These are phyloP conservation scores for Chlorokybus atmophyticus DNA, from an alignment of 139 green algal genomes.

Conservation along the genomic window DNA sequence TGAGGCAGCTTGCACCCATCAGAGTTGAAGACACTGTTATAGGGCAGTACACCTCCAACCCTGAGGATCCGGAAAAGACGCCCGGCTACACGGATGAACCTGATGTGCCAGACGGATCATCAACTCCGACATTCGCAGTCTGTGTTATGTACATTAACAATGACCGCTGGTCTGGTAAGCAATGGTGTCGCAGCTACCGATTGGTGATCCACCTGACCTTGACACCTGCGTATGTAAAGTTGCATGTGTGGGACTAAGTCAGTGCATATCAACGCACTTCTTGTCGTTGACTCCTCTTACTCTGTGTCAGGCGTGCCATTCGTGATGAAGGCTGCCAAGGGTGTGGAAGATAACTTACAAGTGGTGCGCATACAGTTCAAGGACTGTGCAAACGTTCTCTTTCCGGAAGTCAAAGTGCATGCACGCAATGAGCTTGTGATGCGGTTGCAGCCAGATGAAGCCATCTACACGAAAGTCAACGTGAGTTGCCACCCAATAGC, in stretches of 20 bases:
- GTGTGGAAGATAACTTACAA: conserved; percentile 50
- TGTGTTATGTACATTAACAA: conserved; percentile 72
- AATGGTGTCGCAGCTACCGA: too few relatives aligned
- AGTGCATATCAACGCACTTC: too few relatives aligned
- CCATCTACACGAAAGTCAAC: conserved; percentile 92
- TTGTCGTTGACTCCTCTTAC: too few relatives aligned
- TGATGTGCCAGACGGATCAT: conserved; percentile 61
- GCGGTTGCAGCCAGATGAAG: conserved; percentile 62
- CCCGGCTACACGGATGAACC: conserved; percentile 83
- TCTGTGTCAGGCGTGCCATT: conserved; percentile 26
- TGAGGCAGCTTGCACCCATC: conserved; percentile 62
- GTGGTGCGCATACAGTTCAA: conserved; percentile 45
- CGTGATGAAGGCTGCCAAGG: conserved; percentile 77
- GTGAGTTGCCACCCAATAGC: too few relatives aligned
- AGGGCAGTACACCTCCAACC: conserved; percentile 77
- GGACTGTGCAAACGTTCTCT: conserved; percentile 17
- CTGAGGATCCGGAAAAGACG: conserved; percentile 7
- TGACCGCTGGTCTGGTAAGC: conserved; percentile 49
- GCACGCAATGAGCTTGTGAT: conserved; percentile 90
- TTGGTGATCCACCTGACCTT: too few relatives aligned
- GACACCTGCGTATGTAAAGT: too few relatives aligned
- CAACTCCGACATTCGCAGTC: conserved; percentile 78
- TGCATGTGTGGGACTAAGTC: too few relatives aligned
- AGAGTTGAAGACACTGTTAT: conserved; percentile 52
- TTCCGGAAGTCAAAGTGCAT: conserved; percentile 9